Evolutionary conservation across 83 land plant species (phyloP).

Genomic region (Thuja plicata): DNA sequence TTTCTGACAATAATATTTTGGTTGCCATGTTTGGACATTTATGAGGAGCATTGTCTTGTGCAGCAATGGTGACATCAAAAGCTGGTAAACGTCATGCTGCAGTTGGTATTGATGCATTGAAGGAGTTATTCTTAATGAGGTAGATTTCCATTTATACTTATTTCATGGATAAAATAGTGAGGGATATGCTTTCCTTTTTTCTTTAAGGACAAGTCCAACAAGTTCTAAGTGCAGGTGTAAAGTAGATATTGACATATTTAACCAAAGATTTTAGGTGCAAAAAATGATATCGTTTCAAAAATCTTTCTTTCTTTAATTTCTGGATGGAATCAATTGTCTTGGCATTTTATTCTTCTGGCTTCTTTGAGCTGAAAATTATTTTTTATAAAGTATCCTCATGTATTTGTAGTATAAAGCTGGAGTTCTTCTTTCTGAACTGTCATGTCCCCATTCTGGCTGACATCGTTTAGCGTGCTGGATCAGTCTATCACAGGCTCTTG

Average conservation of each 20-base stretch:
- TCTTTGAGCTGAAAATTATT: not conserved
- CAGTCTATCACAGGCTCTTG: no score
- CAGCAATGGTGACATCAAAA: conserved; percentile 95
- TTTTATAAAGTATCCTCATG: not conserved
- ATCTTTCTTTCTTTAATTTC: not conserved
- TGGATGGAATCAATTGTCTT: not conserved
- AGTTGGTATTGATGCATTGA: conserved; percentile 87
- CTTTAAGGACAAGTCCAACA: not conserved
- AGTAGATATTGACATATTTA: not conserved
- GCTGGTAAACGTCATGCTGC: conserved; percentile 95
- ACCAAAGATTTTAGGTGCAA: not conserved
- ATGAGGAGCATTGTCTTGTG: not conserved
- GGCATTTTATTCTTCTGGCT: not conserved
- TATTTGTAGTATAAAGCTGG: not conserved
- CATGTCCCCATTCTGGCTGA: no score
- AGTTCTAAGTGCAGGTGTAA: not conserved
- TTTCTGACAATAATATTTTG: not conserved
- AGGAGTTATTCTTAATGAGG: conserved; percentile 83
- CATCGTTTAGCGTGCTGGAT: no score
- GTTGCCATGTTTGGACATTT: not conserved
- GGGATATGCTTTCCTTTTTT: not conserved
- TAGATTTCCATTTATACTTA: conserved; percentile 12
- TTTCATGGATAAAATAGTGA: not conserved
- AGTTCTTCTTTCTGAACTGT: not conserved
- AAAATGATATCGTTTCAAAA: not conserved